Conservation (phyloP, 164 flowering plant species). For the Macadamia tetraphylla region DNA sequence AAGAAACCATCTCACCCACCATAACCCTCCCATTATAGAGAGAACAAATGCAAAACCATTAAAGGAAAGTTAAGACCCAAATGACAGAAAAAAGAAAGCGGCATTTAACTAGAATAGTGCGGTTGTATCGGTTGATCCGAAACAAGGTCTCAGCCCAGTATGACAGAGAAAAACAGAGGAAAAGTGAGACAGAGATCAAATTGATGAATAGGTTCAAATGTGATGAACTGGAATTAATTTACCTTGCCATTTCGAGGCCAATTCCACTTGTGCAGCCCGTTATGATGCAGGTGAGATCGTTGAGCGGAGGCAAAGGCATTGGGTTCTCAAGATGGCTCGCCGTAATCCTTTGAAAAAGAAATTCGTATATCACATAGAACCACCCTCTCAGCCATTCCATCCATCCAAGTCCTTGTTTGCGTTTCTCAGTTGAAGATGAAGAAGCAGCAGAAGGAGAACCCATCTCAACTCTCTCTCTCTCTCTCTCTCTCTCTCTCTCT, state of each 20-base stretch:
- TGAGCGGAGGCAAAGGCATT: constrained; percentile 40
- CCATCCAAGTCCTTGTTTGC: constrained; percentile 37
- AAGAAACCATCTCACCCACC: not conserved
- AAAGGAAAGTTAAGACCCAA: not conserved
- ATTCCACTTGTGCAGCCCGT: constrained; percentile 63
- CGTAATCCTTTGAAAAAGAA: constrained; percentile 44
- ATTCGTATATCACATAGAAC: constrained; percentile 32
- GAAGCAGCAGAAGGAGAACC: constrained; percentile 6
- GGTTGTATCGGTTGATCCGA: not conserved
- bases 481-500: too few species aligned
- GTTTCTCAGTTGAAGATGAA: constrained; percentile 4
- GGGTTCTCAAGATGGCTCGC: constrained; percentile 48
- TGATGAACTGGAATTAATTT: too few species aligned
- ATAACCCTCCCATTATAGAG: not conserved
- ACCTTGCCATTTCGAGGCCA: constrained; percentile 52
- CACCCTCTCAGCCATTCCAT: constrained; percentile 57
- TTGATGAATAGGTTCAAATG: too few species aligned
- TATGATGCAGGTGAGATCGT: constrained; percentile 42
- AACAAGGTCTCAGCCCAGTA: too few species aligned
- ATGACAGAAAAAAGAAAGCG: not conserved
- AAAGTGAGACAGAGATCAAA: too few species aligned
- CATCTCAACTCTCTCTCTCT: constrained; percentile 1
- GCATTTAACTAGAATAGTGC: not conserved
- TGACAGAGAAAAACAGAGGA: too few species aligned
- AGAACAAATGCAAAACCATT: not conserved